Conservation (phyloP, 2,329 filamentous ascomycete genomes). For the Trichoderma oligosporum region DNA sequence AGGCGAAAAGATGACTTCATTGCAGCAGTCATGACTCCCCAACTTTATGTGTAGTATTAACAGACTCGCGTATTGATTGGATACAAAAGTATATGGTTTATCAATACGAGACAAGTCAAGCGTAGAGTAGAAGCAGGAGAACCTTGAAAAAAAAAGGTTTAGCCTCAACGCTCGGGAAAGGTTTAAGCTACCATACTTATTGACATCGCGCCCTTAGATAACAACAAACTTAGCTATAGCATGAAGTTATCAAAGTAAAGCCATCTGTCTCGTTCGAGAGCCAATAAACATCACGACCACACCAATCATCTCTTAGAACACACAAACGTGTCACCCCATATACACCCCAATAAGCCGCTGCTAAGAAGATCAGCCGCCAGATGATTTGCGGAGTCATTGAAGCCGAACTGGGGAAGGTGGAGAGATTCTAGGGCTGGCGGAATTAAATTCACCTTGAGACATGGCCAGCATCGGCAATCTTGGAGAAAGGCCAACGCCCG, state of each 20-base stretch:
- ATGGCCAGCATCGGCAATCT: constrained; percentile 13
- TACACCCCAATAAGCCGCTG: neutral
- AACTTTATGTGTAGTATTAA: neutral
- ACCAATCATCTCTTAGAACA: neutral
- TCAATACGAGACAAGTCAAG: neutral
- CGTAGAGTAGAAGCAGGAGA: neutral
- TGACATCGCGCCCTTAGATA: neutral
- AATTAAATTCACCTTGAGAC: neutral
- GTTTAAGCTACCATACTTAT: neutral
- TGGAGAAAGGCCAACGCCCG: neutral
- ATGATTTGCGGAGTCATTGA: neutral
- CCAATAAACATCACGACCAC: neutral
- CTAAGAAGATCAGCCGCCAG: neutral
- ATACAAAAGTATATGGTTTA: neutral
- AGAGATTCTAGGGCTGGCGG: neutral
- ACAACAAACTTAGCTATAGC: neutral
- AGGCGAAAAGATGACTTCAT: neutral
- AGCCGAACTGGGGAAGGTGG: neutral
- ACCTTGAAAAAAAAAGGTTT: no score
- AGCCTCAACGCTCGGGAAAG: neutral
- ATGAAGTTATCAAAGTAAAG: neutral
- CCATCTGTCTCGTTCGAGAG: neutral
- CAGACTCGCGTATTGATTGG: neutral
- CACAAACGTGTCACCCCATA: constrained; percentile 3
- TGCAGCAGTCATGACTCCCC: no score